Base-by-base conservation (phyloP, 139 green algal genomes). In the Chlamydomonas sphaeroides region DNA sequence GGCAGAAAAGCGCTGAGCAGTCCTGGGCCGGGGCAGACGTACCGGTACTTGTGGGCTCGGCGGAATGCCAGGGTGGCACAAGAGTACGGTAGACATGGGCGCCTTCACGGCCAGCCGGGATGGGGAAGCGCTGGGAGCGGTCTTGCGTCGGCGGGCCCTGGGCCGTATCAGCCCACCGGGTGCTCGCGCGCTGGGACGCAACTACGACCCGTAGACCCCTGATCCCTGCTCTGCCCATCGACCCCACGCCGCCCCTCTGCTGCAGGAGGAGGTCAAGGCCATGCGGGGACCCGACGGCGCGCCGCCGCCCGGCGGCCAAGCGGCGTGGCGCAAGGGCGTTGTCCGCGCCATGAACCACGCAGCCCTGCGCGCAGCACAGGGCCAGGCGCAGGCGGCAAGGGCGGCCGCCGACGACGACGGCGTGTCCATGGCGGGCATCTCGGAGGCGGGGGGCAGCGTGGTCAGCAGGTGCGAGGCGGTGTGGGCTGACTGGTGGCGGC, bases 311-410 rank as follows among this genome's bases (percentile, higher is more conserved):
- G 71, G 71, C 18, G 71, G 81, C 18, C 63, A 86, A 25, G 70
- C 65, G 49, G 63, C 71, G 8, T 81, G 70, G 80, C 71, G 62
- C 1, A 53, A 63, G 35, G 65, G 63, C 49, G 51, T 86, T 45
- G 80, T 86, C 28, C 33, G 36, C 30, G 80, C 80, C 15, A 76
- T 80, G 61, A 86, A 81, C 45, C 71, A 86, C 68, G 80, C 41
- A 45, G 70, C 80, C 18, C 45, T 80, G 80, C 38, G 33, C 62
- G 69, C 61, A 26, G 69, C 51, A 35, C 67, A 42, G 69, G 69
- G n/a, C 23, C 32, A 5, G n/a, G 25, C 53, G 26, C 45, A n/a
- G 25, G 25, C 33, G 36, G 65, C 62, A 32, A 7, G 15, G 20
- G 48, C 33, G 18, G 70, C 8, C n/a, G 72, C 41, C 15, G 41